A percentile compares a stretch with the other conserved stretches of the same genome.
Evolutionary conservation across 73 alveolate species (phyloP).

Genomic region (Tetrahymena malaccensis): DNA sequence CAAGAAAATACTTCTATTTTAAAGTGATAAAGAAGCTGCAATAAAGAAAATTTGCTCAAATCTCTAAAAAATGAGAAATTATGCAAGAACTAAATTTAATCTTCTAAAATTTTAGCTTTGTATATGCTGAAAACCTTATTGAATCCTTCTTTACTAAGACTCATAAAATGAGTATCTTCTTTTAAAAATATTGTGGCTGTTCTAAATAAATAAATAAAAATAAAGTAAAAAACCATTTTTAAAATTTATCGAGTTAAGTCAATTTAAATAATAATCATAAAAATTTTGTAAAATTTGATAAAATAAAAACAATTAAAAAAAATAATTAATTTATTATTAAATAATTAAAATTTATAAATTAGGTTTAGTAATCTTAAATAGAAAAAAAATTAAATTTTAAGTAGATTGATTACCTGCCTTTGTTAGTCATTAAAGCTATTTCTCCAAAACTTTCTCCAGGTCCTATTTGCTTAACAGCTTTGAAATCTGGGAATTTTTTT

Average conservation of each 20-base stretch:
- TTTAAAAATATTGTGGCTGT: not conserved
- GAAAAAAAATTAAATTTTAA: no score
- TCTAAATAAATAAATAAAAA: not conserved
- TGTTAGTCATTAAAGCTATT: not conserved
- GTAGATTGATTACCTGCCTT: not conserved
- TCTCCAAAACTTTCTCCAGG: not conserved
- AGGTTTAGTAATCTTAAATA: no score
- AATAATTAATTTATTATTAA: no score
- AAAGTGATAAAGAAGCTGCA: not conserved
- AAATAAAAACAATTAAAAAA: no score
- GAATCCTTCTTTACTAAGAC: not conserved
- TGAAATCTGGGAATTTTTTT: not conserved
- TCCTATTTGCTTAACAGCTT: not conserved
- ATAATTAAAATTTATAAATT: no score
- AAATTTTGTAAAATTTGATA: no score
- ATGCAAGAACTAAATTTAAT: not conserved
- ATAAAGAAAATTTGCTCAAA: not conserved
- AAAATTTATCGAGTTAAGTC: not conserved
- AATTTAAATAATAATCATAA: no score
- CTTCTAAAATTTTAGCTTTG: not conserved
- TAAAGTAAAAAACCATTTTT: not conserved
- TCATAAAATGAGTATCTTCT: not conserved
- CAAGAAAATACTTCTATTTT: not conserved
- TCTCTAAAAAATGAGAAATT: not conserved
- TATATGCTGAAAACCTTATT: not conserved